phyloP scores from a whole-genome alignment of 257 asterid genomes.

The Ligustrum vulgare region DNA sequence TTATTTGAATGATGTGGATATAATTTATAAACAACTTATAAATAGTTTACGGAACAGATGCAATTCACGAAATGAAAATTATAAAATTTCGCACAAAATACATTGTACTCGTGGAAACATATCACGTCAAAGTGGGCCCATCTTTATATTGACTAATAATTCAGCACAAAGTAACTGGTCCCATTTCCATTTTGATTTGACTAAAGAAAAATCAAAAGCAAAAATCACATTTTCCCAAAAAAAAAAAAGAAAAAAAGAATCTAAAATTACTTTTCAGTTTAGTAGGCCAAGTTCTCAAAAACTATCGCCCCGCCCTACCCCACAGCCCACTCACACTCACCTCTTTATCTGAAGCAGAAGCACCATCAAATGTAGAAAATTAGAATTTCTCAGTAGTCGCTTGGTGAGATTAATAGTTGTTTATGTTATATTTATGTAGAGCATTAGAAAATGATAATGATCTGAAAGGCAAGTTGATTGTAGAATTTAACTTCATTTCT shows the following conservation, averaged over 20 bases:
- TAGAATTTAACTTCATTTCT: slow-evolving; percentile 17
- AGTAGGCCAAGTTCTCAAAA: slow-evolving; percentile 28
- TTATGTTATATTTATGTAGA: not conserved
- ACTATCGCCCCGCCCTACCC: not conserved
- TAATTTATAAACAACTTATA: too few species aligned
- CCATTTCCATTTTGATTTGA: slow-evolving; percentile 23
- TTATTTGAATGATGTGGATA: too few species aligned
- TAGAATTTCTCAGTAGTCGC: slow-evolving; percentile 28
- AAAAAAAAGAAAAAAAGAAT: too few species aligned
- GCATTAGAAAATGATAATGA: slow-evolving; percentile 15
- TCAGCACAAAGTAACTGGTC: not conserved
- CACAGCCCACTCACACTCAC: too few species aligned
- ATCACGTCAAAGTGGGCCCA: not conserved
- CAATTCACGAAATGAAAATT: too few species aligned
- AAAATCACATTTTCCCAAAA: too few species aligned
- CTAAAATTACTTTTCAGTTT: not conserved
- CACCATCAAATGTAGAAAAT: slow-evolving; percentile 28
- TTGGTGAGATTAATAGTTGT: slow-evolving; percentile 11
- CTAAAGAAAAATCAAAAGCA: slow-evolving; percentile 35
- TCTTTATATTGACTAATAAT: not conserved
- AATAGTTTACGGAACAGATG: too few species aligned
- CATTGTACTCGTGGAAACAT: not conserved
- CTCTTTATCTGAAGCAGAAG: slow-evolving; percentile 1
- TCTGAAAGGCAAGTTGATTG: slow-evolving; percentile 32
- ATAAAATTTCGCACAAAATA: too few species aligned